Conservation (phyloP, 2,329 filamentous ascomycete genomes). For the Sporothrix dimorphospora region DNA sequence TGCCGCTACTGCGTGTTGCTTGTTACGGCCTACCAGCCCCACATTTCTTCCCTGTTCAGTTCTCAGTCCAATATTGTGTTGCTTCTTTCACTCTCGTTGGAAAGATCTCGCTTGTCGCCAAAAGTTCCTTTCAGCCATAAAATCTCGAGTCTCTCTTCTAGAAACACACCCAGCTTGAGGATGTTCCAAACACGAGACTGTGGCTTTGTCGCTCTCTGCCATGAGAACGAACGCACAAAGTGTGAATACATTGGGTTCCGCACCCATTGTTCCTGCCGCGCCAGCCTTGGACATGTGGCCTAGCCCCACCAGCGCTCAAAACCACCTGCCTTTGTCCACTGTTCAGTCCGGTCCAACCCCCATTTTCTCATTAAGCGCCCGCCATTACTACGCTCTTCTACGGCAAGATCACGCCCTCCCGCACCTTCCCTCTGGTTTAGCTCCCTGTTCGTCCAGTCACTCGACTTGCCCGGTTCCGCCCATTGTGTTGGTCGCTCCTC, state of each 20-base stretch:
- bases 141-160: too few relatives aligned
- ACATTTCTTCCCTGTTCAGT: not conserved
- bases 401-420: constrained; percentile 13
- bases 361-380: constrained; percentile 19
- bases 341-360: not conserved
- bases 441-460: constrained; percentile 15
- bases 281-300: constrained; percentile 4
- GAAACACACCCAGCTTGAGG: too few relatives aligned
- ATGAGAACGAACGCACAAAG: not conserved
- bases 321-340: constrained; percentile 9
- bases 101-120: not conserved
- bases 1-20: constrained; percentile 14
- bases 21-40: not conserved
- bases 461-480: constrained; percentile 17
- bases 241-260: not conserved
- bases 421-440: not conserved
- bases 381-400: not conserved
- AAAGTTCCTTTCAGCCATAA: too few relatives aligned
- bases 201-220: too few relatives aligned
- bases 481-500: not conserved
- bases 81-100: not conserved
- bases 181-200: too few relatives aligned
- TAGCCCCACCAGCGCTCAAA: not conserved
- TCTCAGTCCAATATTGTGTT: not conserved
- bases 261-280: constrained; percentile 2